Conservation (phyloP, 1,284 basidiomycete genomes). For the Ustilago esculenta region DNA sequence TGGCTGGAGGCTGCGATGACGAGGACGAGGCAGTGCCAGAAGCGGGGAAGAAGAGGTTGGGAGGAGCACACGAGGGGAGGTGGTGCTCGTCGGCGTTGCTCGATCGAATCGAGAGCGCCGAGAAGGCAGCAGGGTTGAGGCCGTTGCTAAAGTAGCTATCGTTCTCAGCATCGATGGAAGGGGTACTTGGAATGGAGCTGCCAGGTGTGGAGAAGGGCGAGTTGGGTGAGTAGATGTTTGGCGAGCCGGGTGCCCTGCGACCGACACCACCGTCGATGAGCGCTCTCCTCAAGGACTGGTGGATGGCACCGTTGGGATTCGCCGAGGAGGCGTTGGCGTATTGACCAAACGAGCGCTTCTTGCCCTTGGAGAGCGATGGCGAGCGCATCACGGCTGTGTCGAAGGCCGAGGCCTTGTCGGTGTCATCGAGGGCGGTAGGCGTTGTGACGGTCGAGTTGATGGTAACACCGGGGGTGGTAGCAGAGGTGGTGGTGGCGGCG, state of each 20-base stretch:
- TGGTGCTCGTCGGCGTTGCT: constrained; percentile 55
- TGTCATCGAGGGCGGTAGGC: constrained; percentile 36
- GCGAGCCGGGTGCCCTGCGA: constrained; percentile 45
- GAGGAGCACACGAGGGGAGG: constrained; percentile 66
- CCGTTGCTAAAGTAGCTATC: constrained; percentile 58
- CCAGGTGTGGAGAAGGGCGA: constrained; percentile 66
- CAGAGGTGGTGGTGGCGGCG: constrained; percentile 22
- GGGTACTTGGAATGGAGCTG: constrained; percentile 62
- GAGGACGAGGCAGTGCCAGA: constrained; percentile 47
- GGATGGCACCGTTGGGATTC: constrained; percentile 41
- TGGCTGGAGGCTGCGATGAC: constrained; percentile 49
- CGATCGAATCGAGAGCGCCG: constrained; percentile 59
- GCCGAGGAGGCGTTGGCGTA: constrained; percentile 41
- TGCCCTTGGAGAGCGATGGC: constrained; percentile 55
- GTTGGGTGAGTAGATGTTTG: constrained; percentile 61
- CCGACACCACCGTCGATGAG: constrained; percentile 64
- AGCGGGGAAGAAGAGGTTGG: constrained; percentile 67
- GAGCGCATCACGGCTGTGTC: constrained; percentile 61
- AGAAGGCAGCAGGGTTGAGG: constrained; percentile 60
- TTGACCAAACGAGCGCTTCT: constrained; percentile 65
- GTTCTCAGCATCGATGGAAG: constrained; percentile 52
- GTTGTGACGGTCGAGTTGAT: constrained; percentile 33
- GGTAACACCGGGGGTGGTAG: constrained; percentile 14
- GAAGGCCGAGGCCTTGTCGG: constrained; percentile 59
- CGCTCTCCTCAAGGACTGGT: constrained; percentile 62